Evolutionary conservation across 106 monocot genomes (phyloP), one percentile per base, ranked within the genome.

Genomic region (Platanthera zijinensis): DNA sequence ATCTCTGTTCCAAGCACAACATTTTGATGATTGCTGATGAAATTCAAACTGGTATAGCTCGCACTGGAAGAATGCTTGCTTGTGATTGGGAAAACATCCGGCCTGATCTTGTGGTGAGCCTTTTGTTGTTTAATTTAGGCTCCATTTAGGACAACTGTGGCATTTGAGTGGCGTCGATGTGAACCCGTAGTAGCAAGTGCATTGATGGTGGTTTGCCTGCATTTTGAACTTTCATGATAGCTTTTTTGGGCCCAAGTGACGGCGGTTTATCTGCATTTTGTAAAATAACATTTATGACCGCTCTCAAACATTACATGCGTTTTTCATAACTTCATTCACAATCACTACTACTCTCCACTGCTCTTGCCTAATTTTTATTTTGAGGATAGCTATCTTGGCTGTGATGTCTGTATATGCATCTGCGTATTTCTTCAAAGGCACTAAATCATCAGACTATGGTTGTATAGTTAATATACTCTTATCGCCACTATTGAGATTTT

Each of bases 1-100:
- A 88, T 51, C 87, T 99, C 54, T 99, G 99, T 72, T 90, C 99
- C 9, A 78, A 49, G 73, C 74, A 92, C 73, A 92, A 92, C 66
- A 83, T 99, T 79, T 48, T 99, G 21, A 99, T 94, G 99, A 92
- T 99, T 63, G 99, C 90, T 76, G 99, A 99, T 82, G 99, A 99
- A 80, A 94, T 99, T 75, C 99, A 99, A 85, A 99, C 99, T 50
- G 99, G 99, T 70, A 87, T 99, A 77, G 99, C 84, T 14, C 89
- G 99, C 50, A 99, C 99, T 0, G 99, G 99, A 10, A 88, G 82
- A 71, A 82, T 94, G 86, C 72, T 99, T 48, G 99, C 94, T 54
- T 92, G 91, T 78, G 85, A 99, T 48, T 99, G 94, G 99, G 99
- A 99, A 86, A 80, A 82, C 62, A 79, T 99, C 19, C 88, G 90